A percentile compares a stretch with the other conserved stretches of the same genome.
Conservation (phyloP, 805 yeast species). For the Spencermartinsiella europaea region DNA sequence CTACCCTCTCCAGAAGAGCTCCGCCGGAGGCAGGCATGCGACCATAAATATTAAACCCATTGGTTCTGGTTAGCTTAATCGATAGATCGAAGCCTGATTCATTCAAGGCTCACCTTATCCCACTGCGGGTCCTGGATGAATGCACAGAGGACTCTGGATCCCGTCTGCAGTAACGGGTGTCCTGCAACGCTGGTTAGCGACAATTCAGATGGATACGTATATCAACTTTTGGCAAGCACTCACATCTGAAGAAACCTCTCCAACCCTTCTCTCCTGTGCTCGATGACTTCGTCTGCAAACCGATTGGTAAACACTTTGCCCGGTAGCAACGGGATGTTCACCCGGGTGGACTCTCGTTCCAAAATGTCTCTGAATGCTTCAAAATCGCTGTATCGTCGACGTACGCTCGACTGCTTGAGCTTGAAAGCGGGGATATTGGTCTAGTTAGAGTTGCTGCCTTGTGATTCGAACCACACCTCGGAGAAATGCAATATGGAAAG, state of each 20-base stretch:
- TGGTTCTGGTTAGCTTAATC: slow-evolving; percentile 12
- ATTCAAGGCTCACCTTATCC: slow-evolving; percentile 50
- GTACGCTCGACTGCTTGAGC: slow-evolving; percentile 55
- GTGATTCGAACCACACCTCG: background rate
- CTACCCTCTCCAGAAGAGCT: no score
- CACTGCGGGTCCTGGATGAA: slow-evolving; percentile 85
- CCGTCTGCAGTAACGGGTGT: slow-evolving; percentile 89
- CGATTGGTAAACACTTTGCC: slow-evolving; percentile 79
- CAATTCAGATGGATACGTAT: background rate
- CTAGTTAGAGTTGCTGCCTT: slow-evolving; percentile 17
- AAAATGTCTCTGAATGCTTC: slow-evolving; percentile 71
- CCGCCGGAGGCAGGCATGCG: no score
- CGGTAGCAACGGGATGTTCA: slow-evolving; percentile 81
- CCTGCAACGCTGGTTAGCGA: slow-evolving; percentile 61
- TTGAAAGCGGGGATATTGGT: slow-evolving; percentile 89
- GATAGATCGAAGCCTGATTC: no score
- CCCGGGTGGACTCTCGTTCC: slow-evolving; percentile 71
- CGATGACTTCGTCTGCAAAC: slow-evolving; percentile 78
- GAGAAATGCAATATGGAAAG: background rate
- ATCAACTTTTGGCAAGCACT: slow-evolving; percentile 12
- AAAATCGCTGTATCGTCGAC: slow-evolving; percentile 87
- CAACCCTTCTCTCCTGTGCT: slow-evolving; percentile 74
- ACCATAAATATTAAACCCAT: slow-evolving; percentile 17
- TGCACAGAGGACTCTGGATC: slow-evolving; percentile 67
- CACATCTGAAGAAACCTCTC: slow-evolving; percentile 62